Conservation (phyloP, 1,284 basidiomycete species). For the Golubevia pallescens region DNA sequence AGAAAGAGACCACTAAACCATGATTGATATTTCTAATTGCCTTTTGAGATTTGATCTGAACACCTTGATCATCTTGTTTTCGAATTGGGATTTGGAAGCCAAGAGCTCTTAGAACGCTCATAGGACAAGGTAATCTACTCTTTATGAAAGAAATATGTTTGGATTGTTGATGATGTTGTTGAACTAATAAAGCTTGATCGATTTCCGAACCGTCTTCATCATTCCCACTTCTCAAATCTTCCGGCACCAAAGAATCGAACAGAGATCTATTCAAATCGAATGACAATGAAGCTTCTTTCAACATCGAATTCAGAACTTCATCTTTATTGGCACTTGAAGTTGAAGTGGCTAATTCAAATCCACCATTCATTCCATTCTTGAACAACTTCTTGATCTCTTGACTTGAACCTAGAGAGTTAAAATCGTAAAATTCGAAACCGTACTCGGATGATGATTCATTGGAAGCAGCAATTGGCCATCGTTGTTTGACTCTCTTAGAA, state of each 20-base stretch:
- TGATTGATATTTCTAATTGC: too few relatives aligned
- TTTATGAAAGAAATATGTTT: background rate
- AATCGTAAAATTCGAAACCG: conserved; percentile 34
- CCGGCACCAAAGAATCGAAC: conserved; percentile 8
- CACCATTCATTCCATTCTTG: background rate
- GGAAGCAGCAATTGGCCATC: too few relatives aligned
- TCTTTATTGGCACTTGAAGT: conserved; percentile 15
- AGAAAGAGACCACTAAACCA: too few relatives aligned
- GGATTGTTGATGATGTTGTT: background rate
- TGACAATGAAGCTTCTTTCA: conserved; percentile 18
- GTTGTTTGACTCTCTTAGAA: conserved; percentile 11
- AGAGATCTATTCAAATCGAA: conserved; percentile 26
- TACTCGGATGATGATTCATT: too few relatives aligned
- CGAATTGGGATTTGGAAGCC: too few relatives aligned
- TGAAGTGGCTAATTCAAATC: conserved; percentile 12
- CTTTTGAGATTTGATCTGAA: too few relatives aligned
- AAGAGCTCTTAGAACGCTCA: background rate
- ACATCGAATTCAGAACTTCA: conserved; percentile 21
- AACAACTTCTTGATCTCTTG: background rate
- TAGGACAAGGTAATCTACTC: background rate
- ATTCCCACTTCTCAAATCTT: background rate
- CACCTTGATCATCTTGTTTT: too few relatives aligned
- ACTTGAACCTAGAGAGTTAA: background rate
- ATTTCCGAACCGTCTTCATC: background rate
- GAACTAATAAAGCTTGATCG: background rate